These are phyloP conservation scores for Tetracladium maxilliforme DNA, from an alignment of 2,329 filamentous ascomycete genomes.

Conservation along the genomic window DNA sequence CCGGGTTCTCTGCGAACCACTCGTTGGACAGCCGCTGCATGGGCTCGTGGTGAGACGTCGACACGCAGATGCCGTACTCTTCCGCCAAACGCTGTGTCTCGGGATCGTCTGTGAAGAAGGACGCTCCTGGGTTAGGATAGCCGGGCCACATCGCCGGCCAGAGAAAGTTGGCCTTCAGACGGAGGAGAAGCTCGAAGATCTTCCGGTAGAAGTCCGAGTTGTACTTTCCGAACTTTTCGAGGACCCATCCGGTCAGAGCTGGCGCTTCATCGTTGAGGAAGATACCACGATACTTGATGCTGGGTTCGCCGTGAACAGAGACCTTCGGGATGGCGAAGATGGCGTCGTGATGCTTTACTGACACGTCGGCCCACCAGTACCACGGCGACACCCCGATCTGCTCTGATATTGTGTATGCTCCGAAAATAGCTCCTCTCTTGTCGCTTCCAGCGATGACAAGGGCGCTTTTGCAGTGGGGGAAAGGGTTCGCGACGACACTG, in stretches of 20 bases:
- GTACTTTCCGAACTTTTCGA: constrained; percentile 32
- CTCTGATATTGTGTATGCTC: constrained; percentile 43
- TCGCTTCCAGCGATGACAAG: constrained; percentile 43
- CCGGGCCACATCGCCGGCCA: constrained; percentile 54
- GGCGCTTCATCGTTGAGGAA: constrained; percentile 61
- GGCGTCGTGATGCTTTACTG: constrained; percentile 29
- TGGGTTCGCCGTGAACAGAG: constrained; percentile 43
- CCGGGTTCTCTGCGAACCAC: constrained; percentile 19
- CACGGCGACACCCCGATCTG: constrained; percentile 51
- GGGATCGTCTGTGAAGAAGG: constrained; percentile 47
- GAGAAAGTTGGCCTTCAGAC: constrained; percentile 47
- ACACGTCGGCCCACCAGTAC: constrained; percentile 55
- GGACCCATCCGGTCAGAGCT: constrained; percentile 41
- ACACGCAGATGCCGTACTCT: constrained; percentile 48
- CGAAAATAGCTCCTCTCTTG: constrained; percentile 42
- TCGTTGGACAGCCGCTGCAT: constrained; percentile 44
- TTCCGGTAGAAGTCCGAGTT: constrained; percentile 42
- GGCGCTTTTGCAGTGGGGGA: constrained; percentile 27
- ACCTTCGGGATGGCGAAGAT: constrained; percentile 38
- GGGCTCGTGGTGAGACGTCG: constrained; percentile 50
- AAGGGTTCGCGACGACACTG: constrained; percentile 26
- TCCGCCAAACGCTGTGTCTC: constrained; percentile 43
- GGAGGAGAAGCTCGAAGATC: constrained; percentile 47
- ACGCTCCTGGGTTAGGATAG: constrained; percentile 29
- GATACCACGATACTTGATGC: constrained; percentile 53